Percentiles rank a stretch among this genome's conserved stretches.
Evolutionary conservation across 2,329 filamentous ascomycete genomes (phyloP).

Genomic region (Calonectria pteridis): DNA sequence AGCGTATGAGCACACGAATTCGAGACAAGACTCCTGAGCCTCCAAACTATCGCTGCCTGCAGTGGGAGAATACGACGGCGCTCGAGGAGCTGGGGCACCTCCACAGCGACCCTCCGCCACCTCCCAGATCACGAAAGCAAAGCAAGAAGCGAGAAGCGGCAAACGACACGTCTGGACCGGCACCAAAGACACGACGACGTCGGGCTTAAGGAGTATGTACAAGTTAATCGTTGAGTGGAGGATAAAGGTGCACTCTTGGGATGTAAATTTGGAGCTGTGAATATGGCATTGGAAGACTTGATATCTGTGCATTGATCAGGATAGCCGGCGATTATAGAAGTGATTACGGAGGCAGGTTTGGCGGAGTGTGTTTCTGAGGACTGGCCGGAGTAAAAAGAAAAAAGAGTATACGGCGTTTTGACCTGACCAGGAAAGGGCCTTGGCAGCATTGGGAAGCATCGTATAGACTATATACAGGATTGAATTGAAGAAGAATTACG

Average conservation of each 20-base stretch:
- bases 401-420: constrained; percentile 41
- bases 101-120: constrained; percentile 67
- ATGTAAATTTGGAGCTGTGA: constrained; percentile 13
- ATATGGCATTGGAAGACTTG: constrained; percentile 17
- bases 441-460: constrained; percentile 35
- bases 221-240: background rate
- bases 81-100: constrained; percentile 69
- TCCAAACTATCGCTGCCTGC: constrained; percentile 62
- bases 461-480: constrained; percentile 34
- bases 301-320: constrained; percentile 12
- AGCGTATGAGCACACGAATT: constrained; percentile 61
- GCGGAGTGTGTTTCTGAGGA: constrained; percentile 12
- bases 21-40: constrained; percentile 61
- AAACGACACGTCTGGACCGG: constrained; percentile 46
- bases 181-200: constrained; percentile 48
- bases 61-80: constrained; percentile 69
- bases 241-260: background rate
- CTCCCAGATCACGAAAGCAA: constrained; percentile 63
- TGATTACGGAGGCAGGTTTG: constrained; percentile 10
- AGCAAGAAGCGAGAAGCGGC: constrained; percentile 63
- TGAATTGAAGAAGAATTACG: constrained; percentile 9
- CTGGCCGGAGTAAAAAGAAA: constrained; percentile 33
- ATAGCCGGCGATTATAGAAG: constrained; percentile 24
- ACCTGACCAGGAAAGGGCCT: constrained; percentile 25
- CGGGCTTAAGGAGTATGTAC: constrained; percentile 24